phyloP scores from a whole-genome alignment of 768 basidiomycete species.

The Pulveroboletus sp. region DNA sequence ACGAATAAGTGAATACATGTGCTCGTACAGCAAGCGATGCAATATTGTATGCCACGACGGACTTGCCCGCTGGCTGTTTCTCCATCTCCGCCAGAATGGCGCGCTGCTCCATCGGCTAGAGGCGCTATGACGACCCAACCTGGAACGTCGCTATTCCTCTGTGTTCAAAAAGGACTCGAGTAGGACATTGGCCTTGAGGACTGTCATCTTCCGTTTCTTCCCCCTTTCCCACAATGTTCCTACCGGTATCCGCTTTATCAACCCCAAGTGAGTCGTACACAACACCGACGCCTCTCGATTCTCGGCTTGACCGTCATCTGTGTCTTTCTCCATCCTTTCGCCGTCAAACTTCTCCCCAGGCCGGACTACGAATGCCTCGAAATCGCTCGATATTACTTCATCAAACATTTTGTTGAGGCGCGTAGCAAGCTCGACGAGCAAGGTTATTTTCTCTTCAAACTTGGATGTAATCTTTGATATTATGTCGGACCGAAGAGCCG shows the following conservation, averaged over 20 bases:
- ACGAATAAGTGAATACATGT: too few relatives aligned
- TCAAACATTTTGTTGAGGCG: neutral
- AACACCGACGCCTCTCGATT: neutral
- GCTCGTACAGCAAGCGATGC: too few relatives aligned
- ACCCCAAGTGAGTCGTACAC: neutral
- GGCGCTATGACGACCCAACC: too few relatives aligned
- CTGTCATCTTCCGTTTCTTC: neutral
- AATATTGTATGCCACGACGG: too few relatives aligned
- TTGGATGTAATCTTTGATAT: neutral
- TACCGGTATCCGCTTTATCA: neutral
- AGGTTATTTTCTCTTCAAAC: neutral
- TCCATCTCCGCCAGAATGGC: neutral
- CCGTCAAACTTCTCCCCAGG: neutral
- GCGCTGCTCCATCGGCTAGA: too few relatives aligned
- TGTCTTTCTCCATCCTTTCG: neutral
- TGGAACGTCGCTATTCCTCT: neutral
- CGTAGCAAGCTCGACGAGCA: neutral
- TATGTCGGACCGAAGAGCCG: neutral
- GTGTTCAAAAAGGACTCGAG: neutral
- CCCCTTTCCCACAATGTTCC: neutral
- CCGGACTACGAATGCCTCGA: neutral
- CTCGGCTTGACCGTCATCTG: neutral
- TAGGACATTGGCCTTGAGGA: neutral
- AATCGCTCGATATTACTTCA: neutral
- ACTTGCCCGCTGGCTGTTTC: too few relatives aligned